Conservation (phyloP, 2,329 filamentous ascomycete species). For the Sordariomycetes sp. region DNA sequence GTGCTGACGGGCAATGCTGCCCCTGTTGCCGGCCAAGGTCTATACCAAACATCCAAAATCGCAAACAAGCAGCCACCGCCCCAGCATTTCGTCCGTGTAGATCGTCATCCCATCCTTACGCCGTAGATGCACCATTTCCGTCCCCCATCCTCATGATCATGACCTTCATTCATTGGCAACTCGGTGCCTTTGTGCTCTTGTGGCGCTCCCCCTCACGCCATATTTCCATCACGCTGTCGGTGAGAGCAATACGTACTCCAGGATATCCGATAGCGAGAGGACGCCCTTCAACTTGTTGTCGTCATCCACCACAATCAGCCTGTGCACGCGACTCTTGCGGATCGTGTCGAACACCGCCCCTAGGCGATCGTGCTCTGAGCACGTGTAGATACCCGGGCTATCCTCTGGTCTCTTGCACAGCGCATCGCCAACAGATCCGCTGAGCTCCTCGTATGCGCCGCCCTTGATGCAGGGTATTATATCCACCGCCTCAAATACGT, state of each 20-base stretch:
- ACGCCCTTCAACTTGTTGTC: slow-evolving; percentile 78
- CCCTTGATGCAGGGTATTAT: slow-evolving; percentile 94
- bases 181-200: background rate
- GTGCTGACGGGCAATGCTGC: no score
- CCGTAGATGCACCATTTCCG: background rate
- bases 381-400: slow-evolving; percentile 95
- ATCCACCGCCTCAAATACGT: slow-evolving; percentile 96
- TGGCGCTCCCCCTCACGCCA: no score
- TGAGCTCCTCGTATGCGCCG: slow-evolving; percentile 83
- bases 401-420: slow-evolving; percentile 80
- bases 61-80: no score
- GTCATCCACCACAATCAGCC: slow-evolving; percentile 88
- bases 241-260: slow-evolving; percentile 84
- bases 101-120: background rate
- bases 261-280: slow-evolving; percentile 89
- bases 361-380: slow-evolving; percentile 80
- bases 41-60: no score
- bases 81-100: no score
- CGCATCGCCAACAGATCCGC: slow-evolving; percentile 79
- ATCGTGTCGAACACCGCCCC: slow-evolving; percentile 97
- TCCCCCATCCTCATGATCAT: no score
- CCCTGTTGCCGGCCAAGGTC: no score
- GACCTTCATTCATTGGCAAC: background rate
- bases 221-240: slow-evolving; percentile 46
- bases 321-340: slow-evolving; percentile 86